These are phyloP conservation scores for Lodderomyces orthopsilosis DNA, from an alignment of 1,139 yeast species.

Conservation along the genomic window DNA sequence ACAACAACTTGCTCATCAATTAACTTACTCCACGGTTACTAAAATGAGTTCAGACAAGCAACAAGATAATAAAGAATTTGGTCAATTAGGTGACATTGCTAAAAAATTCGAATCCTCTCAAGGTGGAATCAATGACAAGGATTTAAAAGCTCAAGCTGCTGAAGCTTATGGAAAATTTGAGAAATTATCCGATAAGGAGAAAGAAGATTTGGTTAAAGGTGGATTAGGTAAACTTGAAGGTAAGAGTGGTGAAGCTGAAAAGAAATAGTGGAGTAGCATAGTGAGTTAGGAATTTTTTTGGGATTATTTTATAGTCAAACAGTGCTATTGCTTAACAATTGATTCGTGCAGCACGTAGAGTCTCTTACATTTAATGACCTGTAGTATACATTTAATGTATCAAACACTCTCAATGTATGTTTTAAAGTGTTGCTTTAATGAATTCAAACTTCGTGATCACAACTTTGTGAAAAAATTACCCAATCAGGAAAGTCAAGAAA, in stretches of 20 bases:
- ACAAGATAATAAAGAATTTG: constrained; percentile 13
- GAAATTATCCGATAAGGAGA: constrained; percentile 5
- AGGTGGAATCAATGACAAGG: not conserved
- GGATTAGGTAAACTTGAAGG: constrained; percentile 17
- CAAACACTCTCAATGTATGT: no score
- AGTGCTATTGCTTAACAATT: not conserved
- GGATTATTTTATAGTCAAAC: not conserved
- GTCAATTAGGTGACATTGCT: constrained; percentile 16
- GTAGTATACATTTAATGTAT: no score
- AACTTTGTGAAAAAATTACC: not conserved
- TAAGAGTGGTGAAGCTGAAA: constrained; percentile 10
- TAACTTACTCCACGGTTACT: no score
- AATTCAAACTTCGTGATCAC: not conserved
- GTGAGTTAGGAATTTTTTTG: no score
- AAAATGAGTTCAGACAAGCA: constrained; percentile 9
- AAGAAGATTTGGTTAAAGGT: constrained; percentile 13
- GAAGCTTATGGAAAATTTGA: constrained; percentile 8
- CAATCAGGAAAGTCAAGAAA: not conserved
- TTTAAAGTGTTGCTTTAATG: no score
- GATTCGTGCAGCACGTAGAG: no score
- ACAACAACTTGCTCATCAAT: no score
- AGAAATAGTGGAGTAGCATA: no score
- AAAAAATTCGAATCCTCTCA: constrained; percentile 1
- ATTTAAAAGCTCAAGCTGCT: constrained; percentile 2
- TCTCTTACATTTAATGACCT: no score